phyloP scores from a whole-genome alignment of 2,329 filamentous ascomycete genomes.

The Calonectria naviculata region DNA sequence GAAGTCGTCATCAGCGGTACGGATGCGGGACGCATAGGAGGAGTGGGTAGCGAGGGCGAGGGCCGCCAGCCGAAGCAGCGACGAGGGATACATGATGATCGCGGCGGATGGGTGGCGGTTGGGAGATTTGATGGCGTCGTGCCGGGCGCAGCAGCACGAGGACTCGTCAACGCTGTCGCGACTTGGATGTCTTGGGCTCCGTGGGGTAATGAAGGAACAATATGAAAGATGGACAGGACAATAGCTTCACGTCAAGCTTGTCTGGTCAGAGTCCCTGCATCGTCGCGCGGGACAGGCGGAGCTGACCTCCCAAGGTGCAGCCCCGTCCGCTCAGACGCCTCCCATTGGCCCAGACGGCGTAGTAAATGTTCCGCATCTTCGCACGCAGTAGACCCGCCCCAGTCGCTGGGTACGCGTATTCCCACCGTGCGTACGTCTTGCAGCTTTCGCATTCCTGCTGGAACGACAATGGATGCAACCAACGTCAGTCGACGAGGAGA shows the following conservation, averaged over 20 bases:
- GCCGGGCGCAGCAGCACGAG: not conserved
- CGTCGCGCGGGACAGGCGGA: not conserved
- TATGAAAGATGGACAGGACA: not conserved
- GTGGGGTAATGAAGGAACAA: not conserved
- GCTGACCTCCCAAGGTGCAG: not conserved
- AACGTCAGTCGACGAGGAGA: not conserved
- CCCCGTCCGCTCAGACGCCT: not conserved
- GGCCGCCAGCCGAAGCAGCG: constrained; percentile 42
- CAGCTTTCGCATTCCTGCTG: not conserved
- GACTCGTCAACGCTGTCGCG: not conserved
- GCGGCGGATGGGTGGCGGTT: not conserved
- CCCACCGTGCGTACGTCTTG: not conserved
- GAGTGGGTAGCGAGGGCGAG: constrained; percentile 42
- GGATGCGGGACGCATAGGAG: constrained; percentile 30
- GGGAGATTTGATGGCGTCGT: not conserved
- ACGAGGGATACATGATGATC: constrained; percentile 30
- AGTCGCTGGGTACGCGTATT: not conserved
- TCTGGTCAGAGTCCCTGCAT: not conserved
- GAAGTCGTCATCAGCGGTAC: constrained; percentile 47
- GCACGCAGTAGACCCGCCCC: not conserved
- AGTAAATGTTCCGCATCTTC: not conserved
- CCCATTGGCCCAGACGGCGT: not conserved
- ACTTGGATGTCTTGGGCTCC: not conserved
- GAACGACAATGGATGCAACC: not conserved
- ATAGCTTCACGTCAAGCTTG: not conserved